Percentiles rank a stretch among this genome's conserved stretches.
These are phyloP conservation scores for Penicillium waksmanii DNA, from an alignment of 495 filamentous ascomycete species.

Conservation along the genomic window DNA sequence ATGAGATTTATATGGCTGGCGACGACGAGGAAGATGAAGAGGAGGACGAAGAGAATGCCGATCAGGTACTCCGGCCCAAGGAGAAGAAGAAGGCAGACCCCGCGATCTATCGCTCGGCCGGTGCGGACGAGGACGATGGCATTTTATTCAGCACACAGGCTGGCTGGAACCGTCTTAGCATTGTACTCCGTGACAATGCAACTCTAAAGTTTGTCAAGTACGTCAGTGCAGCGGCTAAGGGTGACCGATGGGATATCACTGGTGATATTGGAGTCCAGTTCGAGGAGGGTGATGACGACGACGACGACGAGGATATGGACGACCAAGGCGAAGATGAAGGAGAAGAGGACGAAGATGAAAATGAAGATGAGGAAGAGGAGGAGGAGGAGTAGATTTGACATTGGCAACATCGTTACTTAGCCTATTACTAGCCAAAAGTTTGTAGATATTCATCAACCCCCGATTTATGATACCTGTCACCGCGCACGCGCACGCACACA, in stretches of 20 bases:
- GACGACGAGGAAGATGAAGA: conserved; percentile 71
- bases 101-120: conserved; percentile 78
- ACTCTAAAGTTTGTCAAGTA: conserved; percentile 96
- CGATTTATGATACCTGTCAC: conserved; percentile 1
- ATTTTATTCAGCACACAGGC: conserved; percentile 89
- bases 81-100: conserved; percentile 59
- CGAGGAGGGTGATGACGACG: conserved; percentile 46
- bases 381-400: conserved; percentile 14
- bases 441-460: conserved; percentile 19
- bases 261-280: conserved; percentile 60
- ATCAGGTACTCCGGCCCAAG: conserved; percentile 32
- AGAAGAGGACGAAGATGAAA: background rate
- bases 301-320: conserved; percentile 32
- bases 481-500: background rate
- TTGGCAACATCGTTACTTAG: background rate
- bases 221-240: conserved; percentile 76
- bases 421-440: conserved; percentile 11
- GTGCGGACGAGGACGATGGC: conserved; percentile 82
- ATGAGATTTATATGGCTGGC: conserved; percentile 90
- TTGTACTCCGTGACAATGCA: conserved; percentile 86
- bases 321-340: conserved; percentile 28
- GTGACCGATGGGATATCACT: conserved; percentile 91
- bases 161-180: conserved; percentile 84
- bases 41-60: conserved; percentile 34
- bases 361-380: background rate